These are phyloP conservation scores for Kitagawia praeruptora DNA, from an alignment of 129 eudicot species.

Conservation along the genomic window DNA sequence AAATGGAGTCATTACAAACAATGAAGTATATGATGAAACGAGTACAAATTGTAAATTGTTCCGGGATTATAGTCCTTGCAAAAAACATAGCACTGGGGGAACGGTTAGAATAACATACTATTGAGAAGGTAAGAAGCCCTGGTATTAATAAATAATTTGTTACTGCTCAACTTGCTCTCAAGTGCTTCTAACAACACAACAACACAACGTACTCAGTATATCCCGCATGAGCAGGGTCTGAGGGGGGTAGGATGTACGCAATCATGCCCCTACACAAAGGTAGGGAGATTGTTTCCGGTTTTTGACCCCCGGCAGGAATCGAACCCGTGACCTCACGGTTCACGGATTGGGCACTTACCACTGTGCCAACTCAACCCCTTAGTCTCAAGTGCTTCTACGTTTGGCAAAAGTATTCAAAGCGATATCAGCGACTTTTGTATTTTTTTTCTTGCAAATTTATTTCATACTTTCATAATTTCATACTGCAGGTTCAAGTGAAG, in stretches of 20 bases:
- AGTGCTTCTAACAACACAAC: too few relatives aligned
- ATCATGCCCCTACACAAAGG: too few relatives aligned
- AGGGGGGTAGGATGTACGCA: too few relatives aligned
- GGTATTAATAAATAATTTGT: neutral
- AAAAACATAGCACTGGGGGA: neutral
- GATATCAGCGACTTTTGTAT: neutral
- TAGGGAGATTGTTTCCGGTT: too few relatives aligned
- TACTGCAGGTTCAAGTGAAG: slow-evolving; percentile 78
- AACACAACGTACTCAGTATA: too few relatives aligned
- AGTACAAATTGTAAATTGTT: neutral
- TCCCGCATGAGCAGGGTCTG: too few relatives aligned
- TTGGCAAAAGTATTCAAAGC: neutral
- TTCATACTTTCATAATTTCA: slow-evolving; percentile 3
- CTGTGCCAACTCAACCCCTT: too few relatives aligned
- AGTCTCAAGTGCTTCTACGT: too few relatives aligned
- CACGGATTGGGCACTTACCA: too few relatives aligned
- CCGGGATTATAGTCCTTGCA: neutral
- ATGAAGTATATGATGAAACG: neutral
- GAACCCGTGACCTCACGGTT: too few relatives aligned
- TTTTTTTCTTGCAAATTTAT: neutral
- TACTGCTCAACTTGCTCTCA: neutral
- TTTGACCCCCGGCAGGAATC: too few relatives aligned
- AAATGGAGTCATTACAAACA: neutral
- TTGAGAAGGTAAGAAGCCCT: neutral
- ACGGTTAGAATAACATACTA: neutral